Base-by-base conservation (phyloP, 2,329 filamentous ascomycete species). In the Cyphellophora attinorum region DNA sequence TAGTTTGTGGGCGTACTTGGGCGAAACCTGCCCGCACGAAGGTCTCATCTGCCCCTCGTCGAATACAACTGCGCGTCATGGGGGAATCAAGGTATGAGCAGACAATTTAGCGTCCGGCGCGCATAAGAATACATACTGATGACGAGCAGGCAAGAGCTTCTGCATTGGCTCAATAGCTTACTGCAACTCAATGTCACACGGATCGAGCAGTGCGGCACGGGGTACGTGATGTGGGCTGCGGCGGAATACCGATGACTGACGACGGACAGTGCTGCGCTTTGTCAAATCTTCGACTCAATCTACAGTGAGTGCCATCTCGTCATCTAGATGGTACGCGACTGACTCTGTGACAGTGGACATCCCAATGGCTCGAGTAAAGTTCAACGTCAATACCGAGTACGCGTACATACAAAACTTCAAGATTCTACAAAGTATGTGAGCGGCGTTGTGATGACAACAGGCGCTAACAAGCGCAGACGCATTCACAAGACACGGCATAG, bases 321-420 rank as follows among this genome's bases (percentile, higher is more conserved):
- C 30, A 11, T 10, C 23, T n/a, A 14, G 31, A 31, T 10, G 21
- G 15, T 13, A 12, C 13, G 5, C 10, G 15, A 5, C 29, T 21
- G 11, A 28, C 17, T 38, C 33, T 31, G n/a, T 25, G 31, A 19
- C 44, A 77, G 74, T 78, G 66, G 91, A 98, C 61, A 72, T 96
- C 19, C 86, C 89, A 48, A 96, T 98, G 91, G 71, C 78, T 47
- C 79, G 85, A 51, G 89, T 98, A 67, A 95, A 94, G 68, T 98
- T 98, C 74, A 94, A 95, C 58, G 89, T 89, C 55, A 95, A 88
- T 64, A 81, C 80, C 49, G 91, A 98, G 70, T 96, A 95, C 62
- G 83, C 85, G 48, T 98, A 98, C 61, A 77, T 96, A 42, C 85
- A 94, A 65, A 98, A 98, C 62, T 98, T 95, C 74, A 98, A 98